These are phyloP conservation scores for Pseudoturritis turrita DNA, from an alignment of 345 rosid genomes.

Conservation along the genomic window DNA sequence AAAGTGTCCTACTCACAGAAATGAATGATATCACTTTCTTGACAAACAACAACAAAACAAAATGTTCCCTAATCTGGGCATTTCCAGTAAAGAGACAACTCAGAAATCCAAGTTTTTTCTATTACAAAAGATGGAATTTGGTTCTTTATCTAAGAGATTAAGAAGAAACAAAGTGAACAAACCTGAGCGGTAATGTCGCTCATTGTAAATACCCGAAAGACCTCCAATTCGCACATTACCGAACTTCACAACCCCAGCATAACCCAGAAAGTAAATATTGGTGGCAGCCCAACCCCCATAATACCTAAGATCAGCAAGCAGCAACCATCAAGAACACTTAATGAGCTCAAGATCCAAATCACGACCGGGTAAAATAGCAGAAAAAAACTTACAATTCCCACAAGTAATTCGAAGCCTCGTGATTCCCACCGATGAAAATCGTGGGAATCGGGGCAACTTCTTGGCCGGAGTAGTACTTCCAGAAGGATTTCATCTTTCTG, in stretches of 20 bases:
- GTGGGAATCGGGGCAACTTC: constrained; percentile 84
- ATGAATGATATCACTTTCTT: not conserved
- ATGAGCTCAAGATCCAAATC: not conserved
- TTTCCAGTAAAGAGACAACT: not conserved
- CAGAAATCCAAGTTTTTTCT: not conserved
- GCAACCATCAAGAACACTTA: not conserved
- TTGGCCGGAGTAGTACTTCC: constrained; percentile 87
- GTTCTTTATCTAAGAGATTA: not conserved
- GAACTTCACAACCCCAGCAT: constrained; percentile 79
- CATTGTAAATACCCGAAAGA: constrained; percentile 82
- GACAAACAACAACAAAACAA: not conserved
- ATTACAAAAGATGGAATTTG: not conserved
- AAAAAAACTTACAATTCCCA: constrained; percentile 73
- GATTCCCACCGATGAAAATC: constrained; percentile 93
- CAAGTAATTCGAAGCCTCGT: constrained; percentile 92
- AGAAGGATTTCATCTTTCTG: constrained; percentile 80
- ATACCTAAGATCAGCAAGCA: constrained; percentile 45
- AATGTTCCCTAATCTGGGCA: not conserved
- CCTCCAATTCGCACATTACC: constrained; percentile 88
- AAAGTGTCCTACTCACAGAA: constrained; percentile 56
- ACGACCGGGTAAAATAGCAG: not conserved
- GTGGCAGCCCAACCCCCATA: constrained; percentile 98
- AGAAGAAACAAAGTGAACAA: constrained; percentile 4
- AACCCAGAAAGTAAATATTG: constrained; percentile 78
- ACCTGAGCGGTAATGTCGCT: constrained; percentile 59